Conservation (phyloP, 2,329 filamentous ascomycete species). For the Pseudogymnoascus sp. region DNA sequence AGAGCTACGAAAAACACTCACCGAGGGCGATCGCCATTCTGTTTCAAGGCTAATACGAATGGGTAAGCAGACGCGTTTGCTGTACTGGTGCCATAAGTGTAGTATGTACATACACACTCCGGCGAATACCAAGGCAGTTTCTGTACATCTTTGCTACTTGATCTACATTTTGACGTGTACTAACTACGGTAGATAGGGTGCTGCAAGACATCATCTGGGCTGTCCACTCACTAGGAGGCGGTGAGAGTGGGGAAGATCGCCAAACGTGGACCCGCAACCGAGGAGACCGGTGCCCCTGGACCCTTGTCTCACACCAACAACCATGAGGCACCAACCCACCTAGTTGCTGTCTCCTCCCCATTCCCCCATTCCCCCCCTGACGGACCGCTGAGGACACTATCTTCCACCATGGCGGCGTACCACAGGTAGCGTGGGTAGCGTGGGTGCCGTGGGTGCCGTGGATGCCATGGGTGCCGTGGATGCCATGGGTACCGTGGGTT, state of each 20-base stretch:
- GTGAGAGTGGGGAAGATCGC: neutral
- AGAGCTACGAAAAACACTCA: no score
- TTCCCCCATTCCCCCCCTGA: neutral
- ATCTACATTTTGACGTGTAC: neutral
- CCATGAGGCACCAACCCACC: neutral
- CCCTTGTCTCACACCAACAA: no score
- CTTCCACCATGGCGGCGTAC: neutral
- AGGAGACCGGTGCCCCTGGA: no score
- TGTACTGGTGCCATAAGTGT: no score
- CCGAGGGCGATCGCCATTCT: no score
- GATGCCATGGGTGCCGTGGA: neutral
- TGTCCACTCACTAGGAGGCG: neutral
- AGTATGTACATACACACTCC: no score
- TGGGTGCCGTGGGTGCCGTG: no score
- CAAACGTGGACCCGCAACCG: no score
- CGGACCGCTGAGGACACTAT: neutral
- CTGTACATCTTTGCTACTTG: neutral
- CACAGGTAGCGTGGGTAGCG: neutral
- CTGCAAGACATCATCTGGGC: no score
- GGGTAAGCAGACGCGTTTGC: no score
- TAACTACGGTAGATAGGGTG: neutral
- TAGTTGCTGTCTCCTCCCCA: neutral
- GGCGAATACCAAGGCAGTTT: neutral
- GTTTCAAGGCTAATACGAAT: no score
- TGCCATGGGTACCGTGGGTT: no score